Evolutionary conservation across 2,329 filamentous ascomycete genomes (phyloP), one percentile per base, ranked within the genome.

Genomic region (Aspergillus neotritici): DNA sequence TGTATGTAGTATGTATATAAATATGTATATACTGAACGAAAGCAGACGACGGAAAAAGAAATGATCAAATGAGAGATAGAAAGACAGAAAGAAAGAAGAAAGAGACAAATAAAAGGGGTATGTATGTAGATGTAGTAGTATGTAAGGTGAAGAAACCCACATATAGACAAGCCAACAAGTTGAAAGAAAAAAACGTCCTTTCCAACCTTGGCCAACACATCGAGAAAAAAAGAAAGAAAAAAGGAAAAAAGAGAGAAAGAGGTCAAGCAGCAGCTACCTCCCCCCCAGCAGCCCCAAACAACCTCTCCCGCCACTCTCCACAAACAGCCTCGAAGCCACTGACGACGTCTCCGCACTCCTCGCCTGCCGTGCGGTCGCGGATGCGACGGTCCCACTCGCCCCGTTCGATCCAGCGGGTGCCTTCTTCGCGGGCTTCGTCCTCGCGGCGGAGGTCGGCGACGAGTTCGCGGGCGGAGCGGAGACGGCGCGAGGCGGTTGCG

Each of bases 311-410:
- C 86, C 90, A 93, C 44, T 80, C 79, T 44, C 90, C 84, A 68
- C 89, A 96, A 1, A 91, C 83, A 61, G 89, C 84, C 65, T 96
- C 91, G 59, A 98, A 97, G 0, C 93, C 93, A 35, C 84, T 84
- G 29, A 96, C 83, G 1, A 98, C 90, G 48, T 94, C 88, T 4
- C 83, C 77, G 65, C 93, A 97, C 11, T 91, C 86, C 15, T 76
- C 77, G 6, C 86, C 88, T 49, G 89, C 94, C 64, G 94, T 89
- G 42, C 91, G 78, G 41, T 81, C 82, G 51, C 79, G 74, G 30
- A 96, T 66, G 42, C 85, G 78, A 53, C 84, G 81, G 38, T 89
- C 80, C 90, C 91, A 96, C 55, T 88, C 86, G 5, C 87, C 88
- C 31, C 78, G 79, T 46, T 83, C 80, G 36, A 98, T 78, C 82